These are phyloP conservation scores for Boletus tomentosulus DNA, from an alignment of 768 basidiomycete species.

Conservation along the genomic window DNA sequence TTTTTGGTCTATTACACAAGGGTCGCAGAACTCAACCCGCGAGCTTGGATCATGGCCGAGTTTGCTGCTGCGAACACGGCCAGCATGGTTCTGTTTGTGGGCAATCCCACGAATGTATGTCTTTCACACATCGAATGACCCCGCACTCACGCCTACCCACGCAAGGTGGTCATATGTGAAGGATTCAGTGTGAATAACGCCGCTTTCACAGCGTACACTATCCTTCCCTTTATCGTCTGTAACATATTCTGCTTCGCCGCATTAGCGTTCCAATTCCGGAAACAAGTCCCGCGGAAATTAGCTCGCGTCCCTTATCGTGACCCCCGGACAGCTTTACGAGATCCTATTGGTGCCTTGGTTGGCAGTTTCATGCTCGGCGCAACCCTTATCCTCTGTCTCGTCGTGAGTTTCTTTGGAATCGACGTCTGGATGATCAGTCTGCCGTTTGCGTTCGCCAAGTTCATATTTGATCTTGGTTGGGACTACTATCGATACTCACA, in stretches of 20 bases:
- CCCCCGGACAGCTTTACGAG: constrained; percentile 61
- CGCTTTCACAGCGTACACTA: constrained; percentile 77
- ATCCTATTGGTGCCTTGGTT: constrained; percentile 70
- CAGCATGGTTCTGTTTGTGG: constrained; percentile 71
- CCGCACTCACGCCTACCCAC: not conserved
- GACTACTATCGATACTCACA: constrained; percentile 46
- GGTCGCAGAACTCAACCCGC: constrained; percentile 46
- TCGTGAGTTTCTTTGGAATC: constrained; percentile 68
- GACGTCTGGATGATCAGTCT: constrained; percentile 84
- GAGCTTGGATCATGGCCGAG: constrained; percentile 69
- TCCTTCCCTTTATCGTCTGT: constrained; percentile 74
- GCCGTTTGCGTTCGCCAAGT: constrained; percentile 73
- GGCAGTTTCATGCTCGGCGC: constrained; percentile 62
- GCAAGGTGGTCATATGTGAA: constrained; percentile 72
- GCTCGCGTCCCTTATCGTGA: constrained; percentile 36
- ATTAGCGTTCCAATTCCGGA: constrained; percentile 57
- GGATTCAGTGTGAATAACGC: constrained; percentile 77
- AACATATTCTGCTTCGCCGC: constrained; percentile 56
- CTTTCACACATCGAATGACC: not conserved
- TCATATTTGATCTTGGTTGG: constrained; percentile 62
- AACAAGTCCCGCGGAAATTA: constrained; percentile 48
- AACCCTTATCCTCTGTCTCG: constrained; percentile 71
- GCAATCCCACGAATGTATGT: constrained; percentile 82
- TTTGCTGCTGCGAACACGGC: constrained; percentile 80
- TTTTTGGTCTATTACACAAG: constrained; percentile 87